Conservation (phyloP, 2,329 filamentous ascomycete species). For the Simplicillium aogashimaense region DNA sequence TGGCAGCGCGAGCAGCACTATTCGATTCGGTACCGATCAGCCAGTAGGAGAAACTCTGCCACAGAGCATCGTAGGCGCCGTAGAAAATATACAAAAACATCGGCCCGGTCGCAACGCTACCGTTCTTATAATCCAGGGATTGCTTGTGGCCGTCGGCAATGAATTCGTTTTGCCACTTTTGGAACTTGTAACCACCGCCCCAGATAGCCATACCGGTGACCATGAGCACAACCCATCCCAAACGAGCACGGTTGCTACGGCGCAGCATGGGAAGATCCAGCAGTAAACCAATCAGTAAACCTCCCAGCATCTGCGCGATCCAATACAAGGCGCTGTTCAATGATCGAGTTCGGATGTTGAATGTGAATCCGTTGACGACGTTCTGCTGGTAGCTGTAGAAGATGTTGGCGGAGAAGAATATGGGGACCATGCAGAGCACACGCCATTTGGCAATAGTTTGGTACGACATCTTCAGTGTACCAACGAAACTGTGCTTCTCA, state of each 20-base stretch:
- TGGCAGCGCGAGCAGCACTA: constrained; percentile 26
- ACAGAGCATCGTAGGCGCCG: constrained; percentile 57
- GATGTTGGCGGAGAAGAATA: constrained; percentile 45
- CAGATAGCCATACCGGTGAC: constrained; percentile 41
- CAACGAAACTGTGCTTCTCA: constrained; percentile 26
- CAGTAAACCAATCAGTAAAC: constrained; percentile 32
- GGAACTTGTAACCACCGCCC: constrained; percentile 56
- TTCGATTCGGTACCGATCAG: constrained; percentile 35
- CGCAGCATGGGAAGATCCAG: constrained; percentile 32
- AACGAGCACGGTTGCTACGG: constrained; percentile 32
- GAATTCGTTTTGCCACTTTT: constrained; percentile 41
- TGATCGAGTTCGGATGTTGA: constrained; percentile 44
- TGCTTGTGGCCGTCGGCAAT: constrained; percentile 27
- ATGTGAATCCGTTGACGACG: constrained; percentile 41
- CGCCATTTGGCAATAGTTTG: constrained; percentile 31
- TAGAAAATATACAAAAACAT: constrained; percentile 65
- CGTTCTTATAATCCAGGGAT: constrained; percentile 35
- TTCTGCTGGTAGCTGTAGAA: constrained; percentile 50
- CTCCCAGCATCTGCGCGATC: constrained; percentile 46
- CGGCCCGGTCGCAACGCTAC: constrained; percentile 44
- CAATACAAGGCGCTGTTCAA: constrained; percentile 46
- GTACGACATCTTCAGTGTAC: constrained; percentile 23
- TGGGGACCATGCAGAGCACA: constrained; percentile 36
- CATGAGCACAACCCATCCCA: constrained; percentile 36
- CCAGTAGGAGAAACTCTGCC: constrained; percentile 59